phyloP scores from a whole-genome alignment of 2,329 filamentous ascomycete species.

The Teratosphaeria zuluensis region DNA sequence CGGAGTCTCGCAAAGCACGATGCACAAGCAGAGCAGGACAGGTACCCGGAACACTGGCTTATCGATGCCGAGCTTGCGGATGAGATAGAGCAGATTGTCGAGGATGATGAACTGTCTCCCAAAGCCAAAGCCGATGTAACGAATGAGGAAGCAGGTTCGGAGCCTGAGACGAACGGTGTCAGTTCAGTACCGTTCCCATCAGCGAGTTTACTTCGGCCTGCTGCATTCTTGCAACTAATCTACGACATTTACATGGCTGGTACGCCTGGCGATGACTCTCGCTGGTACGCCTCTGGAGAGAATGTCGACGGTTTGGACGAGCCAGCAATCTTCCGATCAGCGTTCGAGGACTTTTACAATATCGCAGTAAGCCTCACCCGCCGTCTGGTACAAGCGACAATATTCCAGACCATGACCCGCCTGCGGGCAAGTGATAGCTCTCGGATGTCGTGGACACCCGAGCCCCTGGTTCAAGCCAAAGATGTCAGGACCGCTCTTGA shows the following conservation, averaged over 20 bases:
- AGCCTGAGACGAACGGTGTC: neutral
- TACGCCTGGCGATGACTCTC: constrained; percentile 47
- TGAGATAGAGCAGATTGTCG: constrained; percentile 18
- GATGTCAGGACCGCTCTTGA: constrained; percentile 48
- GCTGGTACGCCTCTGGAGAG: constrained; percentile 48
- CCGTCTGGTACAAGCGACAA: constrained; percentile 57
- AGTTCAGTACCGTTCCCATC: constrained; percentile 31
- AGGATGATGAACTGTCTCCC: neutral
- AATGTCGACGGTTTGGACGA: constrained; percentile 14
- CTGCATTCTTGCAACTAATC: constrained; percentile 55
- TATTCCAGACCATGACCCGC: constrained; percentile 63
- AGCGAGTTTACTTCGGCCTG: constrained; percentile 48
- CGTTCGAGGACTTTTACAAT: constrained; percentile 65
- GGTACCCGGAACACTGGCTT: constrained; percentile 58
- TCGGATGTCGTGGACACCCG: constrained; percentile 13
- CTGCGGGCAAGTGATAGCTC: constrained; percentile 41
- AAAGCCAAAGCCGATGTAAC: constrained; percentile 12
- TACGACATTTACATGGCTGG: constrained; percentile 66
- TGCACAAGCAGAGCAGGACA: constrained; percentile 47
- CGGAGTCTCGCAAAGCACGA: constrained; percentile 56
- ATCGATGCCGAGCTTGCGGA: constrained; percentile 38
- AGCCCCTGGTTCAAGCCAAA: constrained; percentile 18
- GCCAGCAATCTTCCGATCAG: constrained; percentile 64
- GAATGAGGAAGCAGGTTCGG: neutral
- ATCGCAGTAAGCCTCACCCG: constrained; percentile 59